Evolutionary conservation across 768 basidiomycete species (phyloP), one percentile per base, ranked within the genome.

Genomic region (Cantharellus cinnabarinus): DNA sequence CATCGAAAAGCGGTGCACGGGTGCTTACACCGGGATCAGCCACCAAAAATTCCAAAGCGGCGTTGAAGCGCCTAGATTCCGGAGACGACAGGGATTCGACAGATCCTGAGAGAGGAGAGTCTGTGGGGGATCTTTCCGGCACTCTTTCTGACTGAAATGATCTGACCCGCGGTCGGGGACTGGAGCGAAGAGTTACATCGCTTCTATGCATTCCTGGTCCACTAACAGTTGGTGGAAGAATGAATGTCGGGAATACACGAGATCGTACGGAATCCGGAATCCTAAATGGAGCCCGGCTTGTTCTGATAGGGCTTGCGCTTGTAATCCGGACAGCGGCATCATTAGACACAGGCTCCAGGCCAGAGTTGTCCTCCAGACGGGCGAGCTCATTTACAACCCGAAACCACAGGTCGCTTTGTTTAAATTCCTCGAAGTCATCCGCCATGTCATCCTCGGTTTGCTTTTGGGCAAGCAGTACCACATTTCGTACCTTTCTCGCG

Each of bases 391-490:
- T 79, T 4, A 88, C 73, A 1, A 88, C 90, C 55, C 89, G 85
- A 71, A 91, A 88, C 82, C 88, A 97, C 3, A 99, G 76, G 62
- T 95, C 90, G 20, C 87, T 89, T 61, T 80, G 74, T 65, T 83
- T 79, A 66, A 99, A 98, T 4, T 82, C 82, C 55, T 85, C 83
- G 66, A 94, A 95, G 67, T 94, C 90, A 56, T 84, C 84, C 62
- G 86, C 83, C 89, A 99, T 93, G 56, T 82, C 79, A 40, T 80
- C 77, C 67, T 94, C 87, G 1, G 93, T 81, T 63, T 93, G 85
- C 62, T 76, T 72, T 66, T 98, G 95, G 2, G 88, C 81, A 5
- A 86, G 70, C 70, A 97, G 79, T 38, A 98, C 83, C 59, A 83
- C 83, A 51, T 77, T 74, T 5, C 87, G 80, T 54, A 37, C 7